phyloP scores from a whole-genome alignment of 768 basidiomycete species.

The Lyophyllum decastes region DNA sequence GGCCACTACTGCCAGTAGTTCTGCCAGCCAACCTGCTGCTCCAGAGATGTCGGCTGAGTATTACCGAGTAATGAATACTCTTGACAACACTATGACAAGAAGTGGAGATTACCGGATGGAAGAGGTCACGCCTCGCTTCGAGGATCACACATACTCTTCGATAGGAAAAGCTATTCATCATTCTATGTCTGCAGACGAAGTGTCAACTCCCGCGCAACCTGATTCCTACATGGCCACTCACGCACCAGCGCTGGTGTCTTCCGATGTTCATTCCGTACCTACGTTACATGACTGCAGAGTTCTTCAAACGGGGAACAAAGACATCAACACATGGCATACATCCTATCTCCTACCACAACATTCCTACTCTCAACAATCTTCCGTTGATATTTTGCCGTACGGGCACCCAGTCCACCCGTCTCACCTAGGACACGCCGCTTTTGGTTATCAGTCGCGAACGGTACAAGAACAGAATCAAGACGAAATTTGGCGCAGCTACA shows the following conservation, averaged over 20 bases:
- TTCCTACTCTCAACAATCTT: conserved; percentile 6
- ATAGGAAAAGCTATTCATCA: conserved; percentile 11
- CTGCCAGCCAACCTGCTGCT: conserved; percentile 21
- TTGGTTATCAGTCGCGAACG: conserved; percentile 5
- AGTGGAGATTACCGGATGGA: conserved; percentile 13
- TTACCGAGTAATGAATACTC: conserved; percentile 23
- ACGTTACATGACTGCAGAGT: conserved; percentile 1
- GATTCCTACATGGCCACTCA: conserved; percentile 6
- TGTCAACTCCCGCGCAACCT: background rate
- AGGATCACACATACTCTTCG: conserved; percentile 12
- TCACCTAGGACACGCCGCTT: background rate
- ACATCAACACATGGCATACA: background rate
- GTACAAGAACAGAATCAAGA: conserved; percentile 30
- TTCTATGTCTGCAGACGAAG: conserved; percentile 1
- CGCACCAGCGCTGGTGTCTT: background rate
- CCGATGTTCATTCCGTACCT: conserved; percentile 2
- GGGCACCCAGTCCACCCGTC: conserved; percentile 1
- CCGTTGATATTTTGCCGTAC: conserved; percentile 7
- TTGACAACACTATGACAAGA: conserved; percentile 6
- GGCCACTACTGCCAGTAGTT: conserved; percentile 20
- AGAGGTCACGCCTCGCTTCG: conserved; percentile 8
- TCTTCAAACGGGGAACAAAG: background rate
- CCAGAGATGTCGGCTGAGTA: conserved; percentile 27
- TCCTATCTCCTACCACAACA: background rate
- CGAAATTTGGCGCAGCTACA: conserved; percentile 40